phyloP scores from a whole-genome alignment of 805 yeast genomes.

The Hanseniaspora taiwanica region DNA sequence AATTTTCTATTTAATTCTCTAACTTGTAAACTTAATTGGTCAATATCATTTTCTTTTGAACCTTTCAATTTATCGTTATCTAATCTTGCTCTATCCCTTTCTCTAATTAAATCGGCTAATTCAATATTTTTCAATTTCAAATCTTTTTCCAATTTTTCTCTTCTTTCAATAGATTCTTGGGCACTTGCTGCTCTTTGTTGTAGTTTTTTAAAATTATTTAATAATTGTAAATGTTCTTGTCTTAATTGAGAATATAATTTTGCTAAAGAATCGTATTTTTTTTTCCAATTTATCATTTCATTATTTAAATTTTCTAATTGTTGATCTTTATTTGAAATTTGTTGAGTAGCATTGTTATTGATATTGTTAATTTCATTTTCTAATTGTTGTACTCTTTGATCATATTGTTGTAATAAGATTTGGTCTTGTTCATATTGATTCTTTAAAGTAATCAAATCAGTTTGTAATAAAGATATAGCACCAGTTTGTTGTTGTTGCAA shows the following conservation, averaged over 20 bases:
- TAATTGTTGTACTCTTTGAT: constrained; percentile 65
- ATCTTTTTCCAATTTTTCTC: constrained; percentile 72
- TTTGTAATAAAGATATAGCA: constrained; percentile 66
- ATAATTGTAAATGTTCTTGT: constrained; percentile 74
- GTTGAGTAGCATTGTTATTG: constrained; percentile 54
- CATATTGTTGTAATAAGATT: constrained; percentile 72
- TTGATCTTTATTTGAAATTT: constrained; percentile 64
- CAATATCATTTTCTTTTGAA: constrained; percentile 50
- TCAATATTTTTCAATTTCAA: constrained; percentile 76
- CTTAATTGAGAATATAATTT: constrained; percentile 81
- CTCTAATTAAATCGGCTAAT: constrained; percentile 77
- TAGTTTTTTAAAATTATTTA: constrained; percentile 63
- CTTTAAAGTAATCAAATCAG: constrained; percentile 59
- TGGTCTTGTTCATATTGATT: constrained; percentile 84
- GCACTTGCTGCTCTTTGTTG: constrained; percentile 83
- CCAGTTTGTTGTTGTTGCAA: constrained; percentile 72
- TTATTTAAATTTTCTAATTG: constrained; percentile 55
- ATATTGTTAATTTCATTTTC: constrained; percentile 58
- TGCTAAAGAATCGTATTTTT: constrained; percentile 80
- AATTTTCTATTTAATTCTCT: constrained; percentile 46
- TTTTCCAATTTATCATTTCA: constrained; percentile 66
- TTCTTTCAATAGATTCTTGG: constrained; percentile 75
- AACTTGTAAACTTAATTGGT: constrained; percentile 48
- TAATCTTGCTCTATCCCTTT: constrained; percentile 76
- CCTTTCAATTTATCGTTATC: constrained; percentile 58